phyloP scores from a whole-genome alignment of 2,329 filamentous ascomycete species.

The Penicillium psychrosexuale region DNA sequence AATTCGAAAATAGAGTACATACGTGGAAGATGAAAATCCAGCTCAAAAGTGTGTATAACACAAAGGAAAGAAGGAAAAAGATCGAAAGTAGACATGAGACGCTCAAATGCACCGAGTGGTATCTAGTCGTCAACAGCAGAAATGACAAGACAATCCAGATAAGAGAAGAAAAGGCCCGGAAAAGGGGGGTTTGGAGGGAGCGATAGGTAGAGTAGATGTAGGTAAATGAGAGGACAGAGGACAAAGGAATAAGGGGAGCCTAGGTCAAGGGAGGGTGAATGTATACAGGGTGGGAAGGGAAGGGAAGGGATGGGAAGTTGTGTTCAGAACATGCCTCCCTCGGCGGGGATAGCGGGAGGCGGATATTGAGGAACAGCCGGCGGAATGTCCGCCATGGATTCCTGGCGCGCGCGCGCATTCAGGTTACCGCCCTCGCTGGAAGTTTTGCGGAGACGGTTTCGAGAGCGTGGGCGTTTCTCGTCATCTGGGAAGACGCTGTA shows the following conservation, averaged over 20 bases:
- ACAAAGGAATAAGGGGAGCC: slow-evolving; percentile 2
- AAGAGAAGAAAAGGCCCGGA: slow-evolving; percentile 4
- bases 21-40: background rate
- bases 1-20: background rate
- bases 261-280: background rate
- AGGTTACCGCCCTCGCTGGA: slow-evolving; percentile 48
- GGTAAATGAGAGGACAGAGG: slow-evolving; percentile 1
- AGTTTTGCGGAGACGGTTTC: slow-evolving; percentile 23
- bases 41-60: background rate
- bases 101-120: slow-evolving; percentile 29
- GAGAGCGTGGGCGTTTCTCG: slow-evolving; percentile 39
- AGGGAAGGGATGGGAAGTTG: background rate
- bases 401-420: slow-evolving; percentile 45
- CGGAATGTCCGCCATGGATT: slow-evolving; percentile 31
- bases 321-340: slow-evolving; percentile 41
- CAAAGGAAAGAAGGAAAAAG: slow-evolving; percentile 4
- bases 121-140: slow-evolving; percentile 24
- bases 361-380: slow-evolving; percentile 35
- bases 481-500: slow-evolving; percentile 30
- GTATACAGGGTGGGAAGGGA: background rate
- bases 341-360: slow-evolving; percentile 30
- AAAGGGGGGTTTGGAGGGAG: background rate
- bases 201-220: slow-evolving; percentile 4
- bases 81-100: slow-evolving; percentile 15
- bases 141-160: slow-evolving; percentile 1